These are phyloP conservation scores for Populus hybrid DNA, from an alignment of 441 rosid species.

Conservation along the genomic window DNA sequence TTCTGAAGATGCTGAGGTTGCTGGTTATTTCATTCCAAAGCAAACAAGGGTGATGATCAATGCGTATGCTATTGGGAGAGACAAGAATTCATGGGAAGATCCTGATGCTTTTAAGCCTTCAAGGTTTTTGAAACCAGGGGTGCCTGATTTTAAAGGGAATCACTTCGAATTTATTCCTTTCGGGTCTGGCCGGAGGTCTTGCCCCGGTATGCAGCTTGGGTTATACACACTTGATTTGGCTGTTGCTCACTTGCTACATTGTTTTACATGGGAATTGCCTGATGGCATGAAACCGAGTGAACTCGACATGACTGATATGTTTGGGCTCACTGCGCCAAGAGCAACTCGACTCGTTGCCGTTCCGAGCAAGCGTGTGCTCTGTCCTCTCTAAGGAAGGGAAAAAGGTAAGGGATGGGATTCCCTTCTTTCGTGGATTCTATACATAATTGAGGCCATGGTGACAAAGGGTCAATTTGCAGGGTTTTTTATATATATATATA, in stretches of 20 bases:
- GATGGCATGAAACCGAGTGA: slow-evolving; percentile 93
- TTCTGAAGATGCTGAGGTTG: slow-evolving; percentile 56
- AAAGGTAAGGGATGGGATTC: neutral
- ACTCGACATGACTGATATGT: slow-evolving; percentile 73
- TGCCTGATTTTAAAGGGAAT: slow-evolving; percentile 79
- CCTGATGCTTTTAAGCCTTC: slow-evolving; percentile 71
- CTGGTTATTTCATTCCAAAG: slow-evolving; percentile 69
- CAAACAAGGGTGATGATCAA: slow-evolving; percentile 82
- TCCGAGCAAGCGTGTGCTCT: slow-evolving; percentile 53
- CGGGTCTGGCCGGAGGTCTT: slow-evolving; percentile 96
- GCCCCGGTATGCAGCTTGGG: slow-evolving; percentile 99
- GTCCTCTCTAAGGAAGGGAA: slow-evolving; percentile 29
- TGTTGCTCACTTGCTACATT: slow-evolving; percentile 77
- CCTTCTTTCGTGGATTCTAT: neutral
- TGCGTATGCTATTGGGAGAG: slow-evolving; percentile 81
- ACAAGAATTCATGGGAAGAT: slow-evolving; percentile 69
- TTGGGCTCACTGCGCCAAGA: slow-evolving; percentile 91
- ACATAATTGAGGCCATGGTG: neutral
- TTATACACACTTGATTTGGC: slow-evolving; percentile 73
- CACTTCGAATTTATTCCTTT: slow-evolving; percentile 90
- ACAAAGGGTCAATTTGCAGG: slow-evolving; percentile 2
- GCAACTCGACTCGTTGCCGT: slow-evolving; percentile 74
- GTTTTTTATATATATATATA: neutral
- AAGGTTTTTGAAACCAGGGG: slow-evolving; percentile 57
- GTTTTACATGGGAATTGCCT: slow-evolving; percentile 87